Base-by-base conservation (phyloP, 2,329 filamentous ascomycete genomes). In the Elsinoe fawcettii region DNA sequence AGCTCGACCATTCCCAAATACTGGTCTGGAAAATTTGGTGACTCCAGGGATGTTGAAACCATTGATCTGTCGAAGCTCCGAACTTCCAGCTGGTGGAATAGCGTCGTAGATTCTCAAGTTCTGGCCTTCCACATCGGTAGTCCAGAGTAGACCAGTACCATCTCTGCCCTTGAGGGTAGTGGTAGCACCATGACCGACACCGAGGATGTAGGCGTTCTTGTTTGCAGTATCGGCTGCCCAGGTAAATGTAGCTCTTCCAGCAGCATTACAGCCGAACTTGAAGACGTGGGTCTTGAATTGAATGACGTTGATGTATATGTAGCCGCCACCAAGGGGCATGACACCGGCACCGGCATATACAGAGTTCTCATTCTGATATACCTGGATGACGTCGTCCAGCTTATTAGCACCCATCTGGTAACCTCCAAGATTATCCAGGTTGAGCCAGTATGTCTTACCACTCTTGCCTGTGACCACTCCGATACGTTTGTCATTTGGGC, bases 141-240 rank as follows among this genome's bases (percentile, higher is more conserved):
- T 75, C 80, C 80, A 83, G 5, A 82, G 65, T 0, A 83, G 73
- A 23, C 80, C 80, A 1, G 79, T 81, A 2, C 80, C 80, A 2
- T 72, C 66, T 61, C 80, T 71, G 3, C 76, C 77, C 55, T 79
- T 74, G 46, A 82, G 70, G 0, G 80, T 80, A 0, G 80, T 83
- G 0, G 76, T 77, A 0, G 80, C 81, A 20, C 79, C 78, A 59
- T 83, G 80, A 23, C 79, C 76, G 30, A 80, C 77, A 25, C 81
- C 80, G 0, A 83, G 74, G 51, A 77, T 72, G 58, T 76, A 77
- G 0, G 79, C 77, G 51, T 80, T 81, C 41, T 66, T 71, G 20
- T 76, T 73, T 0, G 74, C 72, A 2, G 73, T 77, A 56, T 77
- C 74, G 3, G 76, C 77, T 1, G 81, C 75, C 62, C 79, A 77